Evolutionary conservation across 176 grass and related monocot genomes (phyloP), one percentile per base, ranked within the genome.

Genomic region (Zizania latifolia): DNA sequence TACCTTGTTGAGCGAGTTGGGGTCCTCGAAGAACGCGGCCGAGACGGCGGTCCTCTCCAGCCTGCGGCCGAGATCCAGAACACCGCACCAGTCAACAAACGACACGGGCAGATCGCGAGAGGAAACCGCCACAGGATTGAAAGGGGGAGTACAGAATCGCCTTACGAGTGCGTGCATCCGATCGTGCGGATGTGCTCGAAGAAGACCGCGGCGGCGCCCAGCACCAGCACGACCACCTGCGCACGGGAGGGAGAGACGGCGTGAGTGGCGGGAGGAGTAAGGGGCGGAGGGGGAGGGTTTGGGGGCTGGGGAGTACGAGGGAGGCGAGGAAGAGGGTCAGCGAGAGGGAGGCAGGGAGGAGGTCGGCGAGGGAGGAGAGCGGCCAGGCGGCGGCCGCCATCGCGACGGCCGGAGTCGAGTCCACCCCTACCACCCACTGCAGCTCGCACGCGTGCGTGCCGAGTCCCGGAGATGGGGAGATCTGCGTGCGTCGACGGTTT

Each of bases 1-100:
- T 38, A 93, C 94, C 95, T 99, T 99, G n/a, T 88, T 86, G 64
- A 99, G 78, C 31, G 89, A 99, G 72, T 86, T 91, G 5, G 95
- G 95, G 41, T 99, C 91, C 80, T 99, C 91, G 39, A 99, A 94
- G 76, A 94, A 94, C 28, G 79, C 38, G 76, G 89, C 84, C 0
- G 79, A 99, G 41, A 77, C 72, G 10, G 86, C 37, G 12, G 48
- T 82, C 82, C 84, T 92, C 77, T 99, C 86, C 10, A 99, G 26
- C 56, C 95, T 99, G 74, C 16, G 70, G 35, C 54, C 58, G 58
- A 85, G 76, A 87, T 86, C 62, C 75, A 82, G 62, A 63, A 60
- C 43, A 39, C 55, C 15, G 15, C 21, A 79, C 36, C 11, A 74
- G 68, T 83, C 85, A 80, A 76, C 70, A 79, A 80, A 76, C 69